Percentiles rank a stretch among this genome's conserved stretches.
phyloP scores from a whole-genome alignment of 257 asterid genomes.

The Paraleonurus japonicus region DNA sequence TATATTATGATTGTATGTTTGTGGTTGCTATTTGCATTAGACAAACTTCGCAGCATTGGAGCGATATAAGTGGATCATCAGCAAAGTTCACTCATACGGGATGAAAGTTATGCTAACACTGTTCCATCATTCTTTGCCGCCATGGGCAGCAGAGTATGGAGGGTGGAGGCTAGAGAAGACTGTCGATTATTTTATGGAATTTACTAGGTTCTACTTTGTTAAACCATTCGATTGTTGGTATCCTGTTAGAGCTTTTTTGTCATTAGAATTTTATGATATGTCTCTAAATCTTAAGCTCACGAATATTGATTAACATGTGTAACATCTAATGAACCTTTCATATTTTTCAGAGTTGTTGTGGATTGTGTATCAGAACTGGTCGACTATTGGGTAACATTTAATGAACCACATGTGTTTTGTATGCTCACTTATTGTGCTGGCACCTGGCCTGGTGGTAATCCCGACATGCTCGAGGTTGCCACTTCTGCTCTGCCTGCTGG shows the following conservation, averaged over 20 bases:
- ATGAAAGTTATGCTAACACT: conserved; percentile 97
- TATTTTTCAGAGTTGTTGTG: conserved; percentile 68
- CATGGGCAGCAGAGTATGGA: conserved; percentile 99
- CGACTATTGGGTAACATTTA: conserved; percentile 95
- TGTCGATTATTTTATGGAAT: conserved; percentile 77
- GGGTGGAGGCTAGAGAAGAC: conserved; percentile 97
- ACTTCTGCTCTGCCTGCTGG: conserved; percentile 93
- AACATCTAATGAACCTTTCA: conserved; percentile 6
- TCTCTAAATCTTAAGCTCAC: neutral
- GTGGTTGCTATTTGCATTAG: conserved; percentile 35
- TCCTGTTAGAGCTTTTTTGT: neutral
- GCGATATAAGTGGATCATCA: conserved; percentile 88
- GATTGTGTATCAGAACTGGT: conserved; percentile 74
- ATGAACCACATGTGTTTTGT: conserved; percentile 89
- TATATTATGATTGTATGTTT: neutral
- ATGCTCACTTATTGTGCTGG: conserved; percentile 98
- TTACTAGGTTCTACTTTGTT: conserved; percentile 63
- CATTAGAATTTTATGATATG: neutral
- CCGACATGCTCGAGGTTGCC: conserved; percentile 95
- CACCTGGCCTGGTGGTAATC: conserved; percentile 99
- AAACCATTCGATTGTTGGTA: neutral
- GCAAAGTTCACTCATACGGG: conserved; percentile 76
- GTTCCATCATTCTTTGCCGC: conserved; percentile 97
- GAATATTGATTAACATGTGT: neutral
- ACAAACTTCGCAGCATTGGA: conserved; percentile 90